Conservation (phyloP, 805 yeast genomes). For the Saturnispora hagleri region DNA sequence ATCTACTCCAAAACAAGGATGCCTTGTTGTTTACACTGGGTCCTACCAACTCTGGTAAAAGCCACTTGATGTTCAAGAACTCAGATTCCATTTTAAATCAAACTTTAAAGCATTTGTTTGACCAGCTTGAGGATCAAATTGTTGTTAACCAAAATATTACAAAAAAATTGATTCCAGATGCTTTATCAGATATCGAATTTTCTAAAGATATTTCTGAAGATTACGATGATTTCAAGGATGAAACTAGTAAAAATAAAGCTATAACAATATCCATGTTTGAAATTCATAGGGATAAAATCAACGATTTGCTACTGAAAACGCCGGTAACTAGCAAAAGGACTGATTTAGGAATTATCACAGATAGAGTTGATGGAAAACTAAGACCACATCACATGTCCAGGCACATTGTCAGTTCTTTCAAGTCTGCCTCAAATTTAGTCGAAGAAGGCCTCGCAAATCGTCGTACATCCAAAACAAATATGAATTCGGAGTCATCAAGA, state of each 20-base stretch:
- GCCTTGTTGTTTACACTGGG: slow-evolving; percentile 41
- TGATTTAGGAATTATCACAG: slow-evolving; percentile 34
- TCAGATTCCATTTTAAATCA: slow-evolving; percentile 12
- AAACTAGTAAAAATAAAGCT: slow-evolving; percentile 18
- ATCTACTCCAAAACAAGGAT: slow-evolving; percentile 29
- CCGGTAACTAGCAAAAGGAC: slow-evolving; percentile 16
- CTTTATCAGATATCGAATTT: slow-evolving; percentile 39
- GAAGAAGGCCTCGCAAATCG: slow-evolving; percentile 30
- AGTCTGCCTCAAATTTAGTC: slow-evolving; percentile 31
- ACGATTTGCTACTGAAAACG: slow-evolving; percentile 26
- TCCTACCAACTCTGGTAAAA: slow-evolving; percentile 46
- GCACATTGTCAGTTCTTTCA: slow-evolving; percentile 28
- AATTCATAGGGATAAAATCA: slow-evolving; percentile 38
- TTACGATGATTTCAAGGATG: background rate
- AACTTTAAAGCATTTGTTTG: slow-evolving; percentile 20
- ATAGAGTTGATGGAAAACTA: slow-evolving; percentile 34
- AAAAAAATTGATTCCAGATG: slow-evolving; percentile 18
- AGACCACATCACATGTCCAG: slow-evolving; percentile 37
- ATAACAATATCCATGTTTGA: slow-evolving; percentile 46
- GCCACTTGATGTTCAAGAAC: slow-evolving; percentile 31
- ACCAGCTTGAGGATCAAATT: slow-evolving; percentile 4
- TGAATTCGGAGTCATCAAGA: slow-evolving; percentile 38
- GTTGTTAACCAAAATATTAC: slow-evolving; percentile 1
- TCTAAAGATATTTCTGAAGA: slow-evolving; percentile 35
- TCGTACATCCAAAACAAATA: slow-evolving; percentile 35